phyloP scores from a whole-genome alignment of 208 protist genomes.

The Crithidia acanthocephali region DNA sequence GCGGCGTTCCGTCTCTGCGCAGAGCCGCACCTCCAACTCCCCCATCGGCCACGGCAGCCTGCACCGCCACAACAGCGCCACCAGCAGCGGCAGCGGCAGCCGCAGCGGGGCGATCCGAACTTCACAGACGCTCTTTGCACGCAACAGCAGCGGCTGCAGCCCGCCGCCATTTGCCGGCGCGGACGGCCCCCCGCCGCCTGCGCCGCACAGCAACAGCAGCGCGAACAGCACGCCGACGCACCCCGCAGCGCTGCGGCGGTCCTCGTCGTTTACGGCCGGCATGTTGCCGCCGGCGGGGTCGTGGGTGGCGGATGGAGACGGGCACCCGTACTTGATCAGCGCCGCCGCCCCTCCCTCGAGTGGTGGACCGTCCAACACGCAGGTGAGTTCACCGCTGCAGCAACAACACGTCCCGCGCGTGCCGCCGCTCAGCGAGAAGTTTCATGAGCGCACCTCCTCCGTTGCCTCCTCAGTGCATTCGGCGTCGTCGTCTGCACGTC shows the following conservation, averaged over 20 bases:
- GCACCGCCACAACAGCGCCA: neutral
- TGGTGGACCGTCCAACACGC: neutral
- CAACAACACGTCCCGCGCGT: neutral
- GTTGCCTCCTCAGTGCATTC: constrained; percentile 36
- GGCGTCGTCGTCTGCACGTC: constrained; percentile 27
- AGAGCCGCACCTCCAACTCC: constrained; percentile 5
- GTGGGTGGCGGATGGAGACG: constrained; percentile 4
- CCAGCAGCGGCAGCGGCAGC: neutral
- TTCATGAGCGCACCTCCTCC: constrained; percentile 36
- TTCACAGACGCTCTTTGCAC: neutral
- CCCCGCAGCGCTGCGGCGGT: constrained; percentile 19
- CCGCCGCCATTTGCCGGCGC: neutral
- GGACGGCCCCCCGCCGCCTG: neutral
- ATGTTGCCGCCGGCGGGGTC: neutral
- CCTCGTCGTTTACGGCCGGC: constrained; percentile 32
- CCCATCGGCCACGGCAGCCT: neutral
- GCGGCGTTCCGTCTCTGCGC: constrained; percentile 27
- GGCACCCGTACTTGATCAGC: constrained; percentile 9
- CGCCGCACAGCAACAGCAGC: neutral
- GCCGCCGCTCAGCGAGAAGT: constrained; percentile 9
- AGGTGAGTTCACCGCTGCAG: neutral
- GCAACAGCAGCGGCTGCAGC: constrained; percentile 19
- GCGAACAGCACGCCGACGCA: neutral
- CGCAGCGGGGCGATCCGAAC: neutral
- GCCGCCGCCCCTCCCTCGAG: neutral